Evolutionary conservation across 768 basidiomycete genomes (phyloP).

Genomic region (Pleurotus citrinopileatus): DNA sequence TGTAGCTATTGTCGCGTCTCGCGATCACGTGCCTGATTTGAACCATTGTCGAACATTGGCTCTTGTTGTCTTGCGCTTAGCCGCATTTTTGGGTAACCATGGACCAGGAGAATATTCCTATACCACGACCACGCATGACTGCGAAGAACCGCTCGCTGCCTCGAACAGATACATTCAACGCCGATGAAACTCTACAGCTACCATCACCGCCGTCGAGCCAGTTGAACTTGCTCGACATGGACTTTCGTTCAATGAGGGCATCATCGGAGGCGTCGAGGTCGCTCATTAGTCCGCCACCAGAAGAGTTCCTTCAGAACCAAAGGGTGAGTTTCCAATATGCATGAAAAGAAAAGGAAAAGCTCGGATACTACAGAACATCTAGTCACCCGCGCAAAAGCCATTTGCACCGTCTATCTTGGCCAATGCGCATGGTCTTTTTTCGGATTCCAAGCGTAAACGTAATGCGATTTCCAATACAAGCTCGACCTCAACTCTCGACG

Average conservation of each 20-base stretch:
- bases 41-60: not conserved
- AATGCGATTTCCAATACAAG: constrained; percentile 19
- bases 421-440: constrained; percentile 14
- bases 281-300: constrained; percentile 62
- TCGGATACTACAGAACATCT: constrained; percentile 12
- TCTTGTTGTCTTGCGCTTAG: not conserved
- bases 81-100: not conserved
- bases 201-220: constrained; percentile 8
- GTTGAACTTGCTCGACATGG: constrained; percentile 1
- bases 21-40: constrained; percentile 1
- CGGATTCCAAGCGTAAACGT: constrained; percentile 38
- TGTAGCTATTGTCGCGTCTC: too few relatives aligned
- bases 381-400: constrained; percentile 15
- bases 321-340: constrained; percentile 23
- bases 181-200: constrained; percentile 2
- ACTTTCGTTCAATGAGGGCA: constrained; percentile 5
- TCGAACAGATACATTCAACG: constrained; percentile 2
- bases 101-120: constrained; percentile 9
- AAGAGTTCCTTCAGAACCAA: constrained; percentile 39
- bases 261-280: constrained; percentile 21
- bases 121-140: not conserved
- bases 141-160: not conserved
- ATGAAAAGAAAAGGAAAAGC: constrained; percentile 3
- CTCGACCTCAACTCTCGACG: constrained; percentile 16
- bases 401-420: constrained; percentile 23